Evolutionary conservation across 225 moss, liverwort and hornwort species (phyloP), one percentile per base, ranked within the genome.

Genomic region (Pseudoscleropodium purum): DNA sequence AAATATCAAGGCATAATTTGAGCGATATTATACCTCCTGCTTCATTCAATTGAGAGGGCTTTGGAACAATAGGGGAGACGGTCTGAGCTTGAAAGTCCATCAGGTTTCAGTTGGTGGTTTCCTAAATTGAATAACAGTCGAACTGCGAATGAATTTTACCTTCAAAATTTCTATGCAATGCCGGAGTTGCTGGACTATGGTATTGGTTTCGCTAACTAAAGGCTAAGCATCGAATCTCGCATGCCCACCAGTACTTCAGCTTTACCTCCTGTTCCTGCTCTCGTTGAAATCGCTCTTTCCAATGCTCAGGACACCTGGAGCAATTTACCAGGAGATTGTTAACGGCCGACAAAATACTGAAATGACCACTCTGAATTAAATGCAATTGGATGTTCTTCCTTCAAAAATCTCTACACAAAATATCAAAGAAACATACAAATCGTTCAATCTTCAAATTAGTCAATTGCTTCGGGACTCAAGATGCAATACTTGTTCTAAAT

Each of bases 211-310:
- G 51, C 62, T 23, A 74, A 60, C 7, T 21, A 64, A 75, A 89
- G 25, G 3, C 73, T 43, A 25, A 92, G 33, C 77, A 85, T 77
- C 26, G 93, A 91, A 26, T 91, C 33, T 39, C 91, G 79, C 88
- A 89, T 87, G 51, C 91, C 87, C 70, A 94, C 13, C 10, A 94
- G 62, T 24, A 83, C 23, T 88, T 95, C 54, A 94, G 92, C 72
- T 92, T 92, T 41, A 93, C 33, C 70, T 96, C 93, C 73, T 93
- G 84, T 86, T 91, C 82, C 23, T 91, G 93, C 86, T 95, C 68
- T 21, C 56, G 45, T 62, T 86, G 90, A 23, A 73, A 89, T 66
- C 95, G 83, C 68, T 95, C 95, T 47, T 89, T 86, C 80, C 91
- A 96, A 45, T 95, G 94, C 8, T 87, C 88, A 41, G 70, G 83